phyloP scores from a whole-genome alignment of 768 basidiomycete genomes.

The Basidioascus undulatus region DNA sequence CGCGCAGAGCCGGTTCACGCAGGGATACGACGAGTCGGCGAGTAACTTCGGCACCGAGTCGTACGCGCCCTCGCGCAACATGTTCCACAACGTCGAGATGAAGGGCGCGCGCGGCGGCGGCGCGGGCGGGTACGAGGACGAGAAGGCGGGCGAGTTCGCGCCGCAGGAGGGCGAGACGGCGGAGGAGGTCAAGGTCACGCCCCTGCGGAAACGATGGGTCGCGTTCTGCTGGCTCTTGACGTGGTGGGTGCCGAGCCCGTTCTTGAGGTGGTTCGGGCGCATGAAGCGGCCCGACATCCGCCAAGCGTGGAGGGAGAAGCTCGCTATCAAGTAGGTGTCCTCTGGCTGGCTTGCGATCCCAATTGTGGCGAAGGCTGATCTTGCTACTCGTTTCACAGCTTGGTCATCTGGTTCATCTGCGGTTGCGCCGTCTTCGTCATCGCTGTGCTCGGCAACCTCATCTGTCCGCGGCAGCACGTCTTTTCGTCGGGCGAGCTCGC shows the following conservation, averaged over 20 bases:
- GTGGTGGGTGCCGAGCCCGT: constrained; percentile 61
- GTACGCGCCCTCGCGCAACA: constrained; percentile 80
- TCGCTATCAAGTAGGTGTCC: constrained; percentile 73
- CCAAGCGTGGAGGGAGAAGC: constrained; percentile 94
- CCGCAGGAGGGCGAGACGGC: constrained; percentile 68
- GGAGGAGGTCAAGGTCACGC: constrained; percentile 61
- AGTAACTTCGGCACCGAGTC: constrained; percentile 77
- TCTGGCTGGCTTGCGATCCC: too few species aligned
- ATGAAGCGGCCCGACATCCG: constrained; percentile 88
- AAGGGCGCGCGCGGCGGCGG: background rate
- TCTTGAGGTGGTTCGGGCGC: constrained; percentile 46
- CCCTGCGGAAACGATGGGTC: constrained; percentile 68
- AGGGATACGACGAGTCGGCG: constrained; percentile 46
- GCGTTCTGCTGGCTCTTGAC: constrained; percentile 68
- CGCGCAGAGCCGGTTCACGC: constrained; percentile 49
- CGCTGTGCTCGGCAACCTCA: constrained; percentile 57
- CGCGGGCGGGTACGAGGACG: background rate
- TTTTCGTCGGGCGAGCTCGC: constrained; percentile 55
- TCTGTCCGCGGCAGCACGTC: constrained; percentile 86
- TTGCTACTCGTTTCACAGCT: too few species aligned
- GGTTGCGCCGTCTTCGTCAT: constrained; percentile 79
- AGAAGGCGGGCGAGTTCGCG: too few species aligned
- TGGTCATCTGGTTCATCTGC: constrained; percentile 89
- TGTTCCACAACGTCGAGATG: constrained; percentile 60
- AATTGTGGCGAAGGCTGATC: too few species aligned